A percentile compares a stretch with the other conserved stretches of the same genome.
Evolutionary conservation across 305 asterid species (phyloP).

Genomic region (Solanum hybrid): DNA sequence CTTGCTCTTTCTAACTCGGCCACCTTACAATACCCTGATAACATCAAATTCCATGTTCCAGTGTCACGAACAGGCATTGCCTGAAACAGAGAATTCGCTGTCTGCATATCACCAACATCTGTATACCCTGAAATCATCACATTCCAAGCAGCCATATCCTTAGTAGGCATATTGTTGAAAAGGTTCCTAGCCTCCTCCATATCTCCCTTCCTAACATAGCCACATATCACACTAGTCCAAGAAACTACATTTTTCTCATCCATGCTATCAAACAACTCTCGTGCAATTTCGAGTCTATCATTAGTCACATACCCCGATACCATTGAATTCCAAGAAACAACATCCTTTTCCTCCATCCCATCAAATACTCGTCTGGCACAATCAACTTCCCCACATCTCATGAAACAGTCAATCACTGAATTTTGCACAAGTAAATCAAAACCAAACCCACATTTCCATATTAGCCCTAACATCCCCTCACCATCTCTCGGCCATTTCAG

Average conservation of each 20-base stretch:
- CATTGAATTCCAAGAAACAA: slow-evolving; percentile 15
- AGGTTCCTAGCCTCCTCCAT: slow-evolving; percentile 8
- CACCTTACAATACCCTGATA: slow-evolving; percentile 7
- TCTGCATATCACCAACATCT: neutral
- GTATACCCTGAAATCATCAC: slow-evolving; percentile 1
- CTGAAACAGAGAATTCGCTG: neutral
- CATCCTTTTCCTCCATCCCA: slow-evolving; percentile 14
- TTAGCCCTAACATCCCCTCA: slow-evolving; percentile 11
- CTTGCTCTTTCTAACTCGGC: neutral
- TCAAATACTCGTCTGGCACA: slow-evolving; percentile 10
- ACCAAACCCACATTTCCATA: slow-evolving; percentile 4
- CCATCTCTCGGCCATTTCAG: slow-evolving; percentile 8
- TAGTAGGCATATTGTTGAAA: slow-evolving; percentile 1
- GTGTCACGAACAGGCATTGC: neutral
- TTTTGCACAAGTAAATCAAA: slow-evolving; percentile 15
- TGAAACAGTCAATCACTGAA: slow-evolving; percentile 9
- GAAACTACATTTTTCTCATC: slow-evolving; percentile 5
- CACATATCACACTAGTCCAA: slow-evolving; percentile 13
- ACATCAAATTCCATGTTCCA: slow-evolving; percentile 1
- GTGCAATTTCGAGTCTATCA: slow-evolving; percentile 2
- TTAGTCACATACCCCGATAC: neutral
- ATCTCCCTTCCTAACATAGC: slow-evolving; percentile 2
- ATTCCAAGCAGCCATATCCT: slow-evolving; percentile 6
- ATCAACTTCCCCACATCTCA: slow-evolving; percentile 10
- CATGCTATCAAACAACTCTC: neutral